phyloP scores from a whole-genome alignment of 2,329 filamentous ascomycete genomes.

The Xylaria sp. region DNA sequence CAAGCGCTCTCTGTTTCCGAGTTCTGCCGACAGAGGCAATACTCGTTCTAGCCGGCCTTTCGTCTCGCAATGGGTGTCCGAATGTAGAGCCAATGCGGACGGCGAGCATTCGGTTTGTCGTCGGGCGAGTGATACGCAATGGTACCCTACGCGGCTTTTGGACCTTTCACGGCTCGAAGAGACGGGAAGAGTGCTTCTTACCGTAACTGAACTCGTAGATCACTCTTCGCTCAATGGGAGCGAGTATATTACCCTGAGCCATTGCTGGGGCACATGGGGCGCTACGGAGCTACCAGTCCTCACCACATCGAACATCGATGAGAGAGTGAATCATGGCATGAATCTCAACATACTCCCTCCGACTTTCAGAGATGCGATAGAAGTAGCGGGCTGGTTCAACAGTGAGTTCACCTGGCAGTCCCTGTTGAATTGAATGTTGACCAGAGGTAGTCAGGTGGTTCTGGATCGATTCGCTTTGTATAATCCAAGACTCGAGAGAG shows the following conservation, averaged over 20 bases:
- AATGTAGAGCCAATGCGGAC: no score
- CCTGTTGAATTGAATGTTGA: no score
- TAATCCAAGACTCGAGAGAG: conserved; percentile 19
- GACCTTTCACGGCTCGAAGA: conserved; percentile 7
- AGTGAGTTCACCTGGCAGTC: background rate
- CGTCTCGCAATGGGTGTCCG: no score
- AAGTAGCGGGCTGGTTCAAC: conserved; percentile 14
- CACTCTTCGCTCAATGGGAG: background rate
- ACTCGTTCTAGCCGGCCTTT: no score
- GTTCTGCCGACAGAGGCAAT: no score
- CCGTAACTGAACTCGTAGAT: background rate
- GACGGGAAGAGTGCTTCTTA: background rate
- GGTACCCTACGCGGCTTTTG: conserved; percentile 20
- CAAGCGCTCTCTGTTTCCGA: no score
- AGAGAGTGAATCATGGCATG: conserved; percentile 3
- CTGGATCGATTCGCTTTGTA: conserved; percentile 27
- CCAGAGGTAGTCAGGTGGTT: conserved; percentile 10
- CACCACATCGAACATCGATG: conserved; percentile 4
- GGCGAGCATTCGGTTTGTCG: no score
- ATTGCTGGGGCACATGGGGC: conserved; percentile 27
- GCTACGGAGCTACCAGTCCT: conserved; percentile 7
- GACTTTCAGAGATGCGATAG: conserved; percentile 20
- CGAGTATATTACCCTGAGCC: conserved; percentile 22
- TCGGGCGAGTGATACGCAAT: background rate
- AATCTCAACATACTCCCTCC: background rate